These are phyloP conservation scores for Hypoxylon crocopeplum DNA, from an alignment of 495 filamentous ascomycete species.

Conservation along the genomic window DNA sequence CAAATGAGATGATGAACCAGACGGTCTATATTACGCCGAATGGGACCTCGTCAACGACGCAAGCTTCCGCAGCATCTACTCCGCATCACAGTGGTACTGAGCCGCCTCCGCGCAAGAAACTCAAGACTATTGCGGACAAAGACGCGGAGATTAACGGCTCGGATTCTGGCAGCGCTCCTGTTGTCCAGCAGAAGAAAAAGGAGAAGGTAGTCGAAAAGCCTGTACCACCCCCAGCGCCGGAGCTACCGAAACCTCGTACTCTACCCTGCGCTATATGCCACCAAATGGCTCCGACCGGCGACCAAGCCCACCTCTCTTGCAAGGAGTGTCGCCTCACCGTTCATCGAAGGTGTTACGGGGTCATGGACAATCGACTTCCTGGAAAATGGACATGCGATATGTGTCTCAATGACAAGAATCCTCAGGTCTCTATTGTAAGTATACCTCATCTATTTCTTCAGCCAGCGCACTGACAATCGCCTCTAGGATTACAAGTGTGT, in stretches of 20 bases:
- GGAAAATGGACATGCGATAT: constrained; percentile 95
- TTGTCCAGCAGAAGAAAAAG: constrained; percentile 68
- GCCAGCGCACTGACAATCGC: constrained; percentile 35
- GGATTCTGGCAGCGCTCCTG: constrained; percentile 23
- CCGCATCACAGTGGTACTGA: constrained; percentile 21
- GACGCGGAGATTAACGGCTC: constrained; percentile 37
- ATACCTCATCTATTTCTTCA: not conserved
- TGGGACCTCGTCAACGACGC: constrained; percentile 51
- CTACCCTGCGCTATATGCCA: constrained; percentile 87
- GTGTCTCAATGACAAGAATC: constrained; percentile 90
- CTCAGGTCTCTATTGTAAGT: constrained; percentile 82
- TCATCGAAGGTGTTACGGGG: constrained; percentile 92
- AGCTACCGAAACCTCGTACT: constrained; percentile 75
- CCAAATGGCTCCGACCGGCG: constrained; percentile 71
- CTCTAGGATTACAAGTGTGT: constrained; percentile 85
- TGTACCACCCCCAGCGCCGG: constrained; percentile 59
- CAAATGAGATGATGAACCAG: constrained; percentile 57
- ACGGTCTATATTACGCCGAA: constrained; percentile 48
- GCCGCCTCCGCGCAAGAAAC: constrained; percentile 60
- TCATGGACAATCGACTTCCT: constrained; percentile 69
- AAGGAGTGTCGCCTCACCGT: constrained; percentile 88
- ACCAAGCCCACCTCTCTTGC: constrained; percentile 74
- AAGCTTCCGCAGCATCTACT: constrained; percentile 21
- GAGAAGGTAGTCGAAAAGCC: constrained; percentile 64
- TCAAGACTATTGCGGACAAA: constrained; percentile 52